Conservation (phyloP, 2,329 filamentous ascomycete genomes). For the Pseudocercospora fuligena region DNA sequence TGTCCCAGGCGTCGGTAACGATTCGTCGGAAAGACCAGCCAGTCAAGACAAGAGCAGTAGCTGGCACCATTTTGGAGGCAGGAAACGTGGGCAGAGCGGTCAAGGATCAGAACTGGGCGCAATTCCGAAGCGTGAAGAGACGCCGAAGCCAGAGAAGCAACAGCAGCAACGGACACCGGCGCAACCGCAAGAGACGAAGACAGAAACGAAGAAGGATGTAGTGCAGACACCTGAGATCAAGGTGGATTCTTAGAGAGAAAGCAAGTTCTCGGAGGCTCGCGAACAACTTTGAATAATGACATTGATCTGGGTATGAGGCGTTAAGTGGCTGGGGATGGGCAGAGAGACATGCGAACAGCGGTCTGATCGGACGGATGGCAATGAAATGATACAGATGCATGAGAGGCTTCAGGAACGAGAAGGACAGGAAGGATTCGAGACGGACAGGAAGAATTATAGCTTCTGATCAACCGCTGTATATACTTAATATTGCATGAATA, state of each 20-base stretch:
- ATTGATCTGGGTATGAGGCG: conserved; percentile 4
- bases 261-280: conserved; percentile 34
- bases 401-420: not conserved
- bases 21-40: conserved; percentile 37
- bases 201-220: conserved; percentile 24
- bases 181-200: conserved; percentile 26
- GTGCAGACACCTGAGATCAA: conserved; percentile 28
- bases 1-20: conserved; percentile 29
- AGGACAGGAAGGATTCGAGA: not conserved
- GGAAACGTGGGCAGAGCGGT: conserved; percentile 73
- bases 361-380: conserved; percentile 1
- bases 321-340: conserved; percentile 12
- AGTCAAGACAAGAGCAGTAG: conserved; percentile 29
- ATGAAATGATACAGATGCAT: conserved; percentile 18
- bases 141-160: conserved; percentile 35
- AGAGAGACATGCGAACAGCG: conserved; percentile 1
- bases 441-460: not conserved
- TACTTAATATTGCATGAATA: conserved; percentile 9
- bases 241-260: conserved; percentile 33
- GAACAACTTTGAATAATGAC: conserved; percentile 14
- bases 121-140: conserved; percentile 51
- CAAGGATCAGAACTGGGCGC: conserved; percentile 72
- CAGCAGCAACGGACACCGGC: conserved; percentile 12
- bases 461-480: conserved; percentile 6
- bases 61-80: conserved; percentile 66